Percentiles rank a stretch among this genome's conserved stretches.
Conservation (phyloP, 768 basidiomycete species). For the Calocera cornea region DNA sequence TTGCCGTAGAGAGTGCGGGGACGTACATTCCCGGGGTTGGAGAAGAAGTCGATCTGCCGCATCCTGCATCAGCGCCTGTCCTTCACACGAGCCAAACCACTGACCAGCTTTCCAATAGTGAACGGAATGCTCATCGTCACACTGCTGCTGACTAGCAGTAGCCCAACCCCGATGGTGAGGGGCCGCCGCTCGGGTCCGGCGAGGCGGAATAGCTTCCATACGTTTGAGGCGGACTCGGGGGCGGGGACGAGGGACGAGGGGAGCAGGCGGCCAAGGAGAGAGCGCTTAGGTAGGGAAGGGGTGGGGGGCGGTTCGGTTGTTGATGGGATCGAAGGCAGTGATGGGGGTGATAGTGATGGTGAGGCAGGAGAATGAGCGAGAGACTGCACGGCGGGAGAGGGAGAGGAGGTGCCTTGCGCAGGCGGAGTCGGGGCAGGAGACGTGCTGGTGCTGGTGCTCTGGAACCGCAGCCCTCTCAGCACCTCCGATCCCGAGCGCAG, state of each 20-base stretch:
- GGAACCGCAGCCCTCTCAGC: background rate
- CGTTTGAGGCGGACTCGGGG: slow-evolving; percentile 42
- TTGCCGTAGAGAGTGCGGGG: slow-evolving; percentile 31
- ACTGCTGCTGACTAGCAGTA: slow-evolving; percentile 69
- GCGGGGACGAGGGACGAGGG: slow-evolving; percentile 26
- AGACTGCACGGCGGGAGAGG: background rate
- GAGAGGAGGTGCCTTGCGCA: background rate
- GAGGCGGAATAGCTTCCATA: slow-evolving; percentile 60
- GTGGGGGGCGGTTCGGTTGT: too few relatives aligned
- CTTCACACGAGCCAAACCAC: slow-evolving; percentile 52
- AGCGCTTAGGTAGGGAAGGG: background rate
- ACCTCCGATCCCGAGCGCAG: background rate
- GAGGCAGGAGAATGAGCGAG: too few relatives aligned
- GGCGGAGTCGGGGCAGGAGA: background rate
- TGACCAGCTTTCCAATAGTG: slow-evolving; percentile 87
- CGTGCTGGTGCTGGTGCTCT: background rate
- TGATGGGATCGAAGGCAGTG: background rate
- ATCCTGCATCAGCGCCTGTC: slow-evolving; percentile 52
- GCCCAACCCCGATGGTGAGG: slow-evolving; percentile 55
- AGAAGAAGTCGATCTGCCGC: slow-evolving; percentile 18
- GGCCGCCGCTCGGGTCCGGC: slow-evolving; percentile 74
- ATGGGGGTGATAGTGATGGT: background rate
- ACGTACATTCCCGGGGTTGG: background rate
- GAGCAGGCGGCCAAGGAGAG: slow-evolving; percentile 20
- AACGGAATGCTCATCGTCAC: slow-evolving; percentile 89